Base-by-base conservation (phyloP, 169 alveolate species). In the Theileria luwenshuni region DNA sequence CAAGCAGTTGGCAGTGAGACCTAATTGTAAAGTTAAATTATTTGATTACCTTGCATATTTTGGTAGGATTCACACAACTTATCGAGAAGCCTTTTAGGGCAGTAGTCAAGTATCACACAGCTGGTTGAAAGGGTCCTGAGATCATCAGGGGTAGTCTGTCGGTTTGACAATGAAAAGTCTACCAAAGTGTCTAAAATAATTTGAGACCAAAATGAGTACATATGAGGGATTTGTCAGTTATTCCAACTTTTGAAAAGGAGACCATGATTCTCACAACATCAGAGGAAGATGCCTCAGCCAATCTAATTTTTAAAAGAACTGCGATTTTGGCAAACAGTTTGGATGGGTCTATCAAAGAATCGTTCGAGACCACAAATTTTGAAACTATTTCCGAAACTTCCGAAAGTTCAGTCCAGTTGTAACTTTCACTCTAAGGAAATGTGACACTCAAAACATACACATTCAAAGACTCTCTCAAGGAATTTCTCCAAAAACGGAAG, bases 171-270 rank as follows among this genome's bases (percentile, higher is more conserved):
- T 13, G 61, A 45, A n/a, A 61, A 79, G 12, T 43, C 32, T 3
- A 73, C 76, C 21, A 79, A 30, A 6, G 83, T 68, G 8, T 72
- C 87, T 54, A 69, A 60, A 17, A 10, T 27, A 27, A 60, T 12
- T 63, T 1, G 2, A 30, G 38, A 27, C n/a, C 3, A 68, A 15
- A 28, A 49, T 17, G 1, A 32, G 12, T 68, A 68, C 76, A 45
- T 2, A 30, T 8, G 1, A 68, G 41, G 15, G n/a, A 30, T 0
- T 23, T 33, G 30, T 79, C 83, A 47, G 43, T 30, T 1, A 73
- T 62, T n/a, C 87, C 87, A 8, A 79, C 17, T 43, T 67, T 74
- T 3, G 87, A 79, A 71, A 71, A 79, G n/a, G 87, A 47, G 12
- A 70, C 76, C 70, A 68, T 35, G 25, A 79, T 23, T 28, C 71